Evolutionary conservation across 2,329 filamentous ascomycete genomes (phyloP), one percentile per base, ranked within the genome.

Genomic region (Fusarium nematophilum): DNA sequence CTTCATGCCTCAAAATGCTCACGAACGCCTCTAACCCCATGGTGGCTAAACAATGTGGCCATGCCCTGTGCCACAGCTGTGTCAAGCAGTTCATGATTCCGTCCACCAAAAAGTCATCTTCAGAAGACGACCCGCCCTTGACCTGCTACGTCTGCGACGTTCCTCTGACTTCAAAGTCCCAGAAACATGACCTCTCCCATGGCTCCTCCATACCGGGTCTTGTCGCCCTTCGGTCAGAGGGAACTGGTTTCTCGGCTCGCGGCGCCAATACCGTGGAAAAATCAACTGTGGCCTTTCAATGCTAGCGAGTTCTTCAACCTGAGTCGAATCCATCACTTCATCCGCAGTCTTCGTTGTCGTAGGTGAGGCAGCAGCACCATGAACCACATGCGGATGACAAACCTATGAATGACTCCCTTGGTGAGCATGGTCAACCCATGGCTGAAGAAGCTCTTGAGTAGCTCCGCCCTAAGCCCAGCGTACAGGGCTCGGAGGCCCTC

Each of bases 171-270:
- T 79, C 77, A 25, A 75, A 75, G 53, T 72, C 75, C 37, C 75
- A 76, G 39, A 76, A 77, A 47, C 75, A 82, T 67, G 71, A 63
- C 66, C 70, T 42, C 53, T 60, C 64, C 34, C 85, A 85, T 65
- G 83, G 87, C 29, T 85, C 79, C 46, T 82, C 90, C 29, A 86
- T 82, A 56, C 86, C 88, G 0, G 93, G 93, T 0, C 72, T 97
- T 27, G 88, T 97, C 3, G 86, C 90, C 70, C 84, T 98, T 42
- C 88, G 86, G 64, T 91, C 89, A 29, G 94, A 97, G 67, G 94
- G 94, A 1, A 98, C 94, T 0, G 94, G 94, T 0, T 98, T 97
- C 75, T 93, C 94, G 5, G 90, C 92, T 5, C 89, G 90, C n/a
- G 94, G 95, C 3, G 85, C 86, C 45, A 96, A 90, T 70, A 85